phyloP scores from a whole-genome alignment of 345 rosid genomes.

The Salix brachista region DNA sequence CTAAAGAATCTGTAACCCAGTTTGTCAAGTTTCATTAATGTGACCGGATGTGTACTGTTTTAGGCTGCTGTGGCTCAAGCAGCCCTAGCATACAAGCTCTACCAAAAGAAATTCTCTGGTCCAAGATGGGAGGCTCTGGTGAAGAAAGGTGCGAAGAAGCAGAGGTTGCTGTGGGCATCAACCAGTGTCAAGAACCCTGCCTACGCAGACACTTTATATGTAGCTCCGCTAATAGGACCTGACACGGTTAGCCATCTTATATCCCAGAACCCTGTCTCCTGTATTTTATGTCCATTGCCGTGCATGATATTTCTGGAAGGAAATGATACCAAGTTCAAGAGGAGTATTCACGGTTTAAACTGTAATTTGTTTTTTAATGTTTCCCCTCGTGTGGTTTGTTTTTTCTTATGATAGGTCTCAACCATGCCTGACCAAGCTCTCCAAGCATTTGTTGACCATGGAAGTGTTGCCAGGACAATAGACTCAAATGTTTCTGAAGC shows the following conservation, averaged over 20 bases:
- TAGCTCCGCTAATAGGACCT: conserved; percentile 91
- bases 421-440: conserved; percentile 99
- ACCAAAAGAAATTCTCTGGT: conserved; percentile 97
- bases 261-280: neutral
- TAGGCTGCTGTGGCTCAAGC: conserved; percentile 99
- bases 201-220: conserved; percentile 82
- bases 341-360: neutral
- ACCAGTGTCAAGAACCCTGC: conserved; percentile 98
- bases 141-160: conserved; percentile 98
- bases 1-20: neutral
- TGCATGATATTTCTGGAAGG: neutral
- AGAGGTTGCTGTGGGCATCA: conserved; percentile 92
- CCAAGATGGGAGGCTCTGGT: conserved; percentile 95
- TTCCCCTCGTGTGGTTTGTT: neutral
- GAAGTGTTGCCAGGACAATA: conserved; percentile 79
- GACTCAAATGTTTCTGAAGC: conserved; percentile 85
- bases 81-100: conserved; percentile 80
- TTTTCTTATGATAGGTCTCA: conserved; percentile 54
- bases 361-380: conserved; percentile 1
- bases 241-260: conserved; percentile 59
- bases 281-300: neutral
- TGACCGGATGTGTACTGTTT: conserved; percentile 14
- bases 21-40: conserved; percentile 12
- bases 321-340: neutral
- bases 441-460: conserved; percentile 84